Base-by-base conservation (phyloP, 78 protist genomes). In the Guillardia theta region DNA sequence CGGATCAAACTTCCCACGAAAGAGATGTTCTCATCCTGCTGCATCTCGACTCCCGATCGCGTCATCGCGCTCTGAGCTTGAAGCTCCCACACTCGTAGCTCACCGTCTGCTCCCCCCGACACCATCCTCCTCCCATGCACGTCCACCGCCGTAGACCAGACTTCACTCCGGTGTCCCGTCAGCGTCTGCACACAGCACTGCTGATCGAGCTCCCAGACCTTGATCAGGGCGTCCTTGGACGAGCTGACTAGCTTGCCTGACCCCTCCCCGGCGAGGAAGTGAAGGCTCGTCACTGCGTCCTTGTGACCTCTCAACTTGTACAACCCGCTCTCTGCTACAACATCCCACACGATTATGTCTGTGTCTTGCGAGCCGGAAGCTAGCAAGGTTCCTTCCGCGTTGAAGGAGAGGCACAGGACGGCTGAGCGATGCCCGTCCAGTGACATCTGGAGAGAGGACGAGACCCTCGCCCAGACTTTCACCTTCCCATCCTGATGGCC, bases 261-360 rank as follows among this genome's bases (percentile, higher is more conserved):
- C 15, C 58, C 30, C 58, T 50, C 58, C 30, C 58, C 58, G 12
- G 64, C 2, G 41, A 78, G 37, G 58, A 15, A 50, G 30, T 19
- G 58, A 10, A 50, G 58, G 15, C 93, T 54, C 94, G 43, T 96
- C n/a, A 8, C 99, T 36, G 88, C 88, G 41, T 92, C 98, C 92
- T 96, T 95, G 95, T 97, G 99, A 0, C 99, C 98, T 12, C 90
- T 76, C 48, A 97, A 96, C 10, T 95, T 18, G 88, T 41, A 88
- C 83, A 70, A n/a, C n/a, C n/a, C 99, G 12, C 93, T 10, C 92
- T 98, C 98, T 5, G 96, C 96, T 10, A 96, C 95, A 24, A 97
- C 80, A 48, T 98, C 99, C 99, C 99, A 98, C 6, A 97, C 95
- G 0, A 98, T 94, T 15, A 98, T 47, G 92, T 97, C 96, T 0